A percentile compares a stretch with the other conserved stretches of the same genome.
Conservation (phyloP, 2,329 filamentous ascomycete species). For the Helotiales sp. region DNA sequence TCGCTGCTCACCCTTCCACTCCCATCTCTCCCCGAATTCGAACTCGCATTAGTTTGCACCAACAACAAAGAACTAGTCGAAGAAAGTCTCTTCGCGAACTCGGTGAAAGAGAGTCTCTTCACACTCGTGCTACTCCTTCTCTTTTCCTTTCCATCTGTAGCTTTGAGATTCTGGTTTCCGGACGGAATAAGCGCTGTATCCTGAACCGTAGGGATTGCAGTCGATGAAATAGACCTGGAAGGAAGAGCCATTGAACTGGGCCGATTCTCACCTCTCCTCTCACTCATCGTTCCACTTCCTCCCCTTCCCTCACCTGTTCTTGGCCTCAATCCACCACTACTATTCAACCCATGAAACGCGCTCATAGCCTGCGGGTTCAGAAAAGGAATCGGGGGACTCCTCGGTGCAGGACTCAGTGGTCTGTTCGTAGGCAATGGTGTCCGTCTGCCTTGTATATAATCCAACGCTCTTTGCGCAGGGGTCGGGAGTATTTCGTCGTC, state of each 20-base stretch:
- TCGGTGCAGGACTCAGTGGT: slow-evolving; percentile 25
- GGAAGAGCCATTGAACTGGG: slow-evolving; percentile 31
- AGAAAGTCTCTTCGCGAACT: slow-evolving; percentile 60
- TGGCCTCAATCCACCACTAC: slow-evolving; percentile 25
- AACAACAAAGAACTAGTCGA: slow-evolving; percentile 61
- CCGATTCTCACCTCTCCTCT: slow-evolving; percentile 21
- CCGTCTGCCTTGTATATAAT: slow-evolving; percentile 35
- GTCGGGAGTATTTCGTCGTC: slow-evolving; percentile 30
- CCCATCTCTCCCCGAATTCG: slow-evolving; percentile 28
- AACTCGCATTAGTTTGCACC: slow-evolving; percentile 53
- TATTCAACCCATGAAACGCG: slow-evolving; percentile 25
- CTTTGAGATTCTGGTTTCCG: slow-evolving; percentile 18
- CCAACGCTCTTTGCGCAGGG: slow-evolving; percentile 34
- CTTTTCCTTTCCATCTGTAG: slow-evolving; percentile 38
- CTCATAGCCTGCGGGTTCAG: slow-evolving; percentile 33
- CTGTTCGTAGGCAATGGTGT: slow-evolving; percentile 21
- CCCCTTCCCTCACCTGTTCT: too few relatives aligned
- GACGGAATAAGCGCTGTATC: slow-evolving; percentile 12
- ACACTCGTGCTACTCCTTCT: slow-evolving; percentile 53
- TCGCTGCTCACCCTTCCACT: slow-evolving; percentile 28
- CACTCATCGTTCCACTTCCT: slow-evolving; percentile 24
- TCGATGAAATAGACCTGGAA: slow-evolving; percentile 30
- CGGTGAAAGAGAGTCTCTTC: slow-evolving; percentile 61
- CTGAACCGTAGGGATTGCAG: slow-evolving; percentile 20
- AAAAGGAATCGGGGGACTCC: slow-evolving; percentile 29